Conservation (phyloP, 305 asterid species). For the Plantago lanceolata region DNA sequence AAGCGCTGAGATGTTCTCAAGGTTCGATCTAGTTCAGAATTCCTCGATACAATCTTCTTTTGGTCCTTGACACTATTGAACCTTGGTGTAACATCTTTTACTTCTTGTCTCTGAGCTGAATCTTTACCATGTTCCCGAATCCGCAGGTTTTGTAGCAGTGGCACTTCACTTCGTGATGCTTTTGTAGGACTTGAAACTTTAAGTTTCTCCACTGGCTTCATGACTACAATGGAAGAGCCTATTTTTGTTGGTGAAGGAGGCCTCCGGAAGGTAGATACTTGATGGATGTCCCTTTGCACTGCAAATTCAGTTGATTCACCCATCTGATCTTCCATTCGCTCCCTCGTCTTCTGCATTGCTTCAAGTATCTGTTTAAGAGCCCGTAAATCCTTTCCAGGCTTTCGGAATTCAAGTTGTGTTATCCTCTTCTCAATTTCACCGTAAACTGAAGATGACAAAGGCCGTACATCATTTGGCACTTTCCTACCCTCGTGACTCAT, state of each 20-base stretch:
- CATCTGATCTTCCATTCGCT: conserved; percentile 41
- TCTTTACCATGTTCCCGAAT: conserved; percentile 30
- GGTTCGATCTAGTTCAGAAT: conserved; percentile 31
- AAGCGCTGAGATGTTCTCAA: conserved; percentile 32
- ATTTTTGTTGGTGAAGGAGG: conserved; percentile 35
- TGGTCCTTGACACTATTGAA: conserved; percentile 33
- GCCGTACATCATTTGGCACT: conserved; percentile 30
- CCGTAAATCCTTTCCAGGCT: conserved; percentile 82
- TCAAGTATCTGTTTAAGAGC: conserved; percentile 88
- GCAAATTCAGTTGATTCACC: conserved; percentile 37
- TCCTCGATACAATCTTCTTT: conserved; percentile 31
- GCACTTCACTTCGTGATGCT: conserved; percentile 22
- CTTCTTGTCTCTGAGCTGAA: conserved; percentile 33
- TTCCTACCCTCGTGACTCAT: conserved; percentile 36
- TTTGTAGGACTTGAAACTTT: conserved; percentile 31
- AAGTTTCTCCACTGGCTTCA: conserved; percentile 38
- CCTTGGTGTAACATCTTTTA: conserved; percentile 39
- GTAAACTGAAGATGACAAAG: conserved; percentile 57
- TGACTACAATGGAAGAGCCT: conserved; percentile 39
- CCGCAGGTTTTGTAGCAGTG: conserved; percentile 37
- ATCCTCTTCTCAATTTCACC: conserved; percentile 84
- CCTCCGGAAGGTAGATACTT: conserved; percentile 36
- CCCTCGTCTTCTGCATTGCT: conserved; percentile 71
- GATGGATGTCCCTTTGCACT: conserved; percentile 29
- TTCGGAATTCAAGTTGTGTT: conserved; percentile 68